Percentiles rank a stretch among this genome's conserved stretches.
phyloP scores from a whole-genome alignment of 2,329 filamentous ascomycete species.

The Capronia americana region DNA sequence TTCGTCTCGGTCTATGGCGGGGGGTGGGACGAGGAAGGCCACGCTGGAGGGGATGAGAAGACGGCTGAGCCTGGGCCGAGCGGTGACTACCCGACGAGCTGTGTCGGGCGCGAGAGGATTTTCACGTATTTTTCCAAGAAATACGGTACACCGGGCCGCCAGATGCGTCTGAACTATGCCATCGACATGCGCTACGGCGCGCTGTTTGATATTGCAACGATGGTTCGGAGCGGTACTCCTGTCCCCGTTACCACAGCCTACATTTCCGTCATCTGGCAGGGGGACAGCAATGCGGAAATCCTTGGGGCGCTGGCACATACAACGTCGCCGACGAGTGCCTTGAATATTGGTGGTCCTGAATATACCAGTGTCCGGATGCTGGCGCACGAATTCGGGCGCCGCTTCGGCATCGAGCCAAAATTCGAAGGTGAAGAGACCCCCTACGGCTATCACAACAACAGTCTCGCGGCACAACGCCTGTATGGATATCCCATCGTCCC shows the following conservation, averaged over 20 bases:
- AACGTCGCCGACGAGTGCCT: slow-evolving; percentile 2
- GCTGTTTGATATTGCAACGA: slow-evolving; percentile 6
- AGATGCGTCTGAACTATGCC: slow-evolving; percentile 3
- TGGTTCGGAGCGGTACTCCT: not conserved
- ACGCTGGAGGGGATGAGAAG: not conserved
- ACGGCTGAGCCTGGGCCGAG: not conserved
- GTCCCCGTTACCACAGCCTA: not conserved
- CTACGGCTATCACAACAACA: slow-evolving; percentile 1
- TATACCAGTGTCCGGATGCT: slow-evolving; percentile 8
- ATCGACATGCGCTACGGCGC: slow-evolving; percentile 9
- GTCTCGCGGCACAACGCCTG: slow-evolving; percentile 6
- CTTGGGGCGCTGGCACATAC: slow-evolving; percentile 1
- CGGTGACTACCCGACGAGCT: slow-evolving; percentile 1
- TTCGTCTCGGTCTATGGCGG: slow-evolving; percentile 6
- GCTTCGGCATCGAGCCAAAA: slow-evolving; percentile 1
- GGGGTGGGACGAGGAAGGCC: slow-evolving; percentile 1
- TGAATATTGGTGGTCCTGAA: slow-evolving; percentile 2
- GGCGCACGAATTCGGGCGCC: slow-evolving; percentile 2
- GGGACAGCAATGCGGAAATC: slow-evolving; percentile 5
- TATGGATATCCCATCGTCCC: slow-evolving; percentile 6
- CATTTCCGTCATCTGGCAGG: slow-evolving; percentile 1
- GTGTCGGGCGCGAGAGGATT: slow-evolving; percentile 3
- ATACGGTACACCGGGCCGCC: slow-evolving; percentile 2
- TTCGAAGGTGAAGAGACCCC: slow-evolving; percentile 4
- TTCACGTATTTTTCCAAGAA: slow-evolving; percentile 9